Conservation (phyloP, 176 grass and related monocot species). For the Triticum timopheevii region DNA sequence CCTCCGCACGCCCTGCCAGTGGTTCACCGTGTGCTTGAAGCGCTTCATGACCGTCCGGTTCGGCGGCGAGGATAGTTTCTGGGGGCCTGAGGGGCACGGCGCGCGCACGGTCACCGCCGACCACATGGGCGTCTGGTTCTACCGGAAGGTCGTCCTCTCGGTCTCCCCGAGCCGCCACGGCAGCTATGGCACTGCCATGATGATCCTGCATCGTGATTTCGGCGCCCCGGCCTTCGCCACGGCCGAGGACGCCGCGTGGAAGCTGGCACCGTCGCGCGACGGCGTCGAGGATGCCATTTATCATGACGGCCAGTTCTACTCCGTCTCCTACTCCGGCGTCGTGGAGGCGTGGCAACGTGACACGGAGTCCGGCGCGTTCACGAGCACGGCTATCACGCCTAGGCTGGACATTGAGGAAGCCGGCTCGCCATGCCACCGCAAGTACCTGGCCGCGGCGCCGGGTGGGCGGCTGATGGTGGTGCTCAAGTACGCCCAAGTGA, state of each 20-base stretch:
- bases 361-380: not conserved
- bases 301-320: not conserved
- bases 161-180: not conserved
- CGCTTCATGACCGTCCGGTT: not conserved
- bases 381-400: not conserved
- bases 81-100: rapidly evolving
- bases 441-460: not conserved
- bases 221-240: not conserved
- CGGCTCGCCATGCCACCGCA: not conserved
- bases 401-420: not conserved
- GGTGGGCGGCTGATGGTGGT: not conserved
- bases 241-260: not conserved
- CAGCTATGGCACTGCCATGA: not conserved
- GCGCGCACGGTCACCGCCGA: rapidly evolving
- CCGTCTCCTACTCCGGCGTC: not conserved
- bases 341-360: not conserved
- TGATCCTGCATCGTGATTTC: not conserved
- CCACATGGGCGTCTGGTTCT: not conserved
- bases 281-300: not conserved
- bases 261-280: not conserved
- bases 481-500: not conserved
- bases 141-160: not conserved
- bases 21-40: not conserved
- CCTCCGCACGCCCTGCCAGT: not conserved
- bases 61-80: not conserved